Conservation (phyloP, 495 filamentous ascomycete species). For the Amniculicola lignicola region DNA sequence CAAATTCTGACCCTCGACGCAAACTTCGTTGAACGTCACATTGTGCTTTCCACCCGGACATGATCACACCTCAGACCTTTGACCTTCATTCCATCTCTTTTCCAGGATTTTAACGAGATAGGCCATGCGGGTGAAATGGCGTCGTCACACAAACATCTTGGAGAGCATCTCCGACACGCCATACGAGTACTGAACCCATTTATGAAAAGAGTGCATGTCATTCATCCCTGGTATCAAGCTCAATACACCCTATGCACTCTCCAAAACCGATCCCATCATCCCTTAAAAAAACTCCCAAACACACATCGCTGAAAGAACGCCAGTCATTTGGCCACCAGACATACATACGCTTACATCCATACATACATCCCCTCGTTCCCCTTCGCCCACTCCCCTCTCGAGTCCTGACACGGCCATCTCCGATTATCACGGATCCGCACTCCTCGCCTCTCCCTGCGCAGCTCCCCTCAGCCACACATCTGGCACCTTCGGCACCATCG, state of each 20-base stretch:
- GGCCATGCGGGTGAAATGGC: too few species aligned
- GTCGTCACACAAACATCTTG: too few species aligned
- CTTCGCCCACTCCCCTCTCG: neutral
- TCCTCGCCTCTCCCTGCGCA: constrained; percentile 37
- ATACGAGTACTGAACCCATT: too few species aligned
- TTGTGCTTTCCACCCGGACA: too few species aligned
- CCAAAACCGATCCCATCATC: neutral
- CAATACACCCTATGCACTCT: neutral
- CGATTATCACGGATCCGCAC: constrained; percentile 29
- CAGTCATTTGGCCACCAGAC: neutral
- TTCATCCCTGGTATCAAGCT: neutral
- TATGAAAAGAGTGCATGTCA: too few species aligned
- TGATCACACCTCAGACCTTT: too few species aligned
- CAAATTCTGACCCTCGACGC: too few species aligned
- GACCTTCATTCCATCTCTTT: too few species aligned
- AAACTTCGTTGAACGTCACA: too few species aligned
- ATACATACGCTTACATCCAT: neutral
- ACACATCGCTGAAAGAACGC: too few species aligned
- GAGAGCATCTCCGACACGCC: too few species aligned
- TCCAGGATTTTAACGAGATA: too few species aligned
- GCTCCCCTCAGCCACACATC: constrained; percentile 37
- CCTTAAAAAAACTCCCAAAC: neutral
- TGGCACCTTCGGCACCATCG: constrained; percentile 44
- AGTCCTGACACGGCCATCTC: neutral
- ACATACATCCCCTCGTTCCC: neutral